Conservation (phyloP, 768 basidiomycete genomes). For the Rossbeevera mucosa region DNA sequence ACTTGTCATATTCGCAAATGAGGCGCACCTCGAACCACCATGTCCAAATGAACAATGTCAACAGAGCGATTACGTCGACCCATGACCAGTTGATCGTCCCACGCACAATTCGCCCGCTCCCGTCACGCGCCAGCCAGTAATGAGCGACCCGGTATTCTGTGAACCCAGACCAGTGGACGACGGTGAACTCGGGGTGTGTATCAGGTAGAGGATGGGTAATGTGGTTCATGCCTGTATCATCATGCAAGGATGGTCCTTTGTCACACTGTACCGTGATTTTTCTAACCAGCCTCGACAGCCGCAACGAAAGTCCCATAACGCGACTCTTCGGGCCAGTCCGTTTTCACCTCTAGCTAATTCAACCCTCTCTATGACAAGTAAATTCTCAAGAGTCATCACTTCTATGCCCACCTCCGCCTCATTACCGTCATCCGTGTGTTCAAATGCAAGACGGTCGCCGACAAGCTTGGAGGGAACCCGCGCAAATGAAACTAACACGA, state of each 20-base stretch:
- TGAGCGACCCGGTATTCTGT: constrained; percentile 47
- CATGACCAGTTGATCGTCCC: constrained; percentile 32
- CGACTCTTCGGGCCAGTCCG: too few species aligned
- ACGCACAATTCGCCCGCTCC: constrained; percentile 31
- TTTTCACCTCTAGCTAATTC: too few species aligned
- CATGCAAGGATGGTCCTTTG: too few species aligned
- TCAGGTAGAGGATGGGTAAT: not conserved
- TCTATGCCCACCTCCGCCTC: constrained; percentile 1
- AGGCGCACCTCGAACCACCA: not conserved
- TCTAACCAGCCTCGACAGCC: too few species aligned
- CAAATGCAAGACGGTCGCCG: not conserved
- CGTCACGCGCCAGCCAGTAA: constrained; percentile 42
- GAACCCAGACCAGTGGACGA: not conserved
- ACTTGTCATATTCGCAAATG: not conserved
- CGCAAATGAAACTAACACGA: constrained; percentile 45
- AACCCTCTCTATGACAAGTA: not conserved
- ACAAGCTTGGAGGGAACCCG: constrained; percentile 30
- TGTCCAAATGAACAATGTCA: not conserved
- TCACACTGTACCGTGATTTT: too few species aligned
- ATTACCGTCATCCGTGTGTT: not conserved
- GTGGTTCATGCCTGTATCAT: too few species aligned
- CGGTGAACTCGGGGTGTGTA: not conserved
- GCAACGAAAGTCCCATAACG: too few species aligned
- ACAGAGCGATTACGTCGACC: constrained; percentile 10
- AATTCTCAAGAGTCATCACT: not conserved